Evolutionary conservation across 306 rosid genomes (phyloP).

Genomic region (Prunus persica): Prunus_persica_NCBIv2 NC_034016.1:13536001-13536500

Average conservation of each 20-base stretch:
- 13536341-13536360: conserved; percentile 94
- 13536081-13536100: background rate
- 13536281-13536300: conserved; percentile 94
- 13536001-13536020: background rate
- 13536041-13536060: background rate
- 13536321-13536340: conserved; percentile 95
- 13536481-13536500: background rate
- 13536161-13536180: conserved; percentile 1
- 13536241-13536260: conserved; percentile 63
- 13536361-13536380: conserved; percentile 94
- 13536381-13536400: conserved; percentile 76
- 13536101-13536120: background rate
- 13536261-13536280: conserved; percentile 92
- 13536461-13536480: background rate
- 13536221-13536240: conserved; percentile 82
- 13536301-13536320: conserved; percentile 96
- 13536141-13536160: background rate
- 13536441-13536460: background rate
- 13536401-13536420: conserved; percentile 23
- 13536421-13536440: background rate
- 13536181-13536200: background rate
- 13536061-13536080: background rate
- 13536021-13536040: background rate
- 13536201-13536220: conserved; percentile 70
- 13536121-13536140: background rate